Evolutionary conservation across 257 asterid species (phyloP).

Genomic region (Ehretia macrophylla): DNA sequence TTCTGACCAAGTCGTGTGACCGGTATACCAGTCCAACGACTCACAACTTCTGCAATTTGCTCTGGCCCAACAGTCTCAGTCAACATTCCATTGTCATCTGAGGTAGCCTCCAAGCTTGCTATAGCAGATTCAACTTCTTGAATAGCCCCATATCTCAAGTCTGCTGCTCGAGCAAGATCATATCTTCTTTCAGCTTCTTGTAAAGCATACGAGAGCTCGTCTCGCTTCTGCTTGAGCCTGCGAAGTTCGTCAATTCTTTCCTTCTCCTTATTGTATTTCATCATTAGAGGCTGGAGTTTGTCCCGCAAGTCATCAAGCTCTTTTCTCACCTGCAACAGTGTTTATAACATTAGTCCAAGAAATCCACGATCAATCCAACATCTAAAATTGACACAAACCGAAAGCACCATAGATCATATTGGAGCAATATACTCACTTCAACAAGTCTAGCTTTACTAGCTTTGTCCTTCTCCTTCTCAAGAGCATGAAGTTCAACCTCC

Average conservation of each 20-base stretch:
- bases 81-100: conserved; percentile 60
- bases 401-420: too few relatives aligned
- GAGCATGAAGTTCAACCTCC: conserved; percentile 26
- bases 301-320: conserved; percentile 91
- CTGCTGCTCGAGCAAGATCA: conserved; percentile 93
- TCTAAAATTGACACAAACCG: conserved; percentile 17
- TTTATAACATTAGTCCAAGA: too few relatives aligned
- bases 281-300: conserved; percentile 84
- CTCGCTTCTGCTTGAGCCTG: too few relatives aligned
- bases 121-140: conserved; percentile 81
- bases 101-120: conserved; percentile 48
- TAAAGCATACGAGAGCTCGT: conserved; percentile 57
- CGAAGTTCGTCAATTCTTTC: too few relatives aligned
- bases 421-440: too few relatives aligned
- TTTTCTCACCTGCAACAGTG: conserved; percentile 53
- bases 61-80: too few relatives aligned
- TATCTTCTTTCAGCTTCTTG: conserved; percentile 93
- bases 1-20: conserved; percentile 86
- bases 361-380: background rate
- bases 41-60: conserved; percentile 85
- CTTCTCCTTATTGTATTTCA: too few relatives aligned
- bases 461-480: too few relatives aligned
- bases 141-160: conserved; percentile 76
- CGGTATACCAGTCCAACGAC: conserved; percentile 83
- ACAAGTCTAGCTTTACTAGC: too few relatives aligned